A percentile compares a stretch with the other conserved stretches of the same genome.
Conservation (phyloP, 768 basidiomycete genomes). For the Lentinula boryana region DNA sequence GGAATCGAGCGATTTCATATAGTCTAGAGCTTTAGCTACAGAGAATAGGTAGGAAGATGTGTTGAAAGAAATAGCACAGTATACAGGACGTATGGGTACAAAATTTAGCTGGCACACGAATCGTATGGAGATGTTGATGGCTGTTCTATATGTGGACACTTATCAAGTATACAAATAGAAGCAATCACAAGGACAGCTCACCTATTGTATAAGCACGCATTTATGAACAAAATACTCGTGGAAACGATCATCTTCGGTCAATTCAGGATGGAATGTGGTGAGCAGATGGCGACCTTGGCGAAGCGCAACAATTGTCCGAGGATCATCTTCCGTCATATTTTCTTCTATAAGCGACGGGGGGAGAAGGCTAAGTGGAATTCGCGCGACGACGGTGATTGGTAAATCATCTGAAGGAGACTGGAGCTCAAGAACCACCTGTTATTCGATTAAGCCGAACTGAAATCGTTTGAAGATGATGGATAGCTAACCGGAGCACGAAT, state of each 20-base stretch:
- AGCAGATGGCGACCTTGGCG: conserved; percentile 80
- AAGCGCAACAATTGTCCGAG: conserved; percentile 73
- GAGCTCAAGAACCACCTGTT: conserved; percentile 60
- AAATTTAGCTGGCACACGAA: neutral
- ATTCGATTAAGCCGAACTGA: neutral
- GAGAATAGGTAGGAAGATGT: neutral
- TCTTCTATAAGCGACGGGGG: conserved; percentile 32
- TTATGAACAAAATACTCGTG: conserved; percentile 86
- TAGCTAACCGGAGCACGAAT: conserved; percentile 83
- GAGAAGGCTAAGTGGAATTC: conserved; percentile 51
- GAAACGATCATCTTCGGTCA: conserved; percentile 81
- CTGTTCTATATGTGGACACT: neutral
- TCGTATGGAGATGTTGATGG: neutral
- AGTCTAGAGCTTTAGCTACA: neutral
- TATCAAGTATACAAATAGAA: neutral
- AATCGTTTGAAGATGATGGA: neutral
- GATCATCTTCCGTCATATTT: conserved; percentile 45
- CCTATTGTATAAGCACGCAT: conserved; percentile 44
- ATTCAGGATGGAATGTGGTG: conserved; percentile 92
- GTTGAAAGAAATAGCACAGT: neutral
- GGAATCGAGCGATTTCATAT: neutral
- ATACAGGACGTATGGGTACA: neutral
- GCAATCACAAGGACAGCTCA: conserved; percentile 1
- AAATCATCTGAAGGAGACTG: conserved; percentile 39
- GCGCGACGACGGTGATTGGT: conserved; percentile 65